Percentiles rank a stretch among this genome's conserved stretches.
These are phyloP conservation scores for Suhomyces anneliseae DNA, from an alignment of 1,139 yeast genomes.

Conservation along the genomic window DNA sequence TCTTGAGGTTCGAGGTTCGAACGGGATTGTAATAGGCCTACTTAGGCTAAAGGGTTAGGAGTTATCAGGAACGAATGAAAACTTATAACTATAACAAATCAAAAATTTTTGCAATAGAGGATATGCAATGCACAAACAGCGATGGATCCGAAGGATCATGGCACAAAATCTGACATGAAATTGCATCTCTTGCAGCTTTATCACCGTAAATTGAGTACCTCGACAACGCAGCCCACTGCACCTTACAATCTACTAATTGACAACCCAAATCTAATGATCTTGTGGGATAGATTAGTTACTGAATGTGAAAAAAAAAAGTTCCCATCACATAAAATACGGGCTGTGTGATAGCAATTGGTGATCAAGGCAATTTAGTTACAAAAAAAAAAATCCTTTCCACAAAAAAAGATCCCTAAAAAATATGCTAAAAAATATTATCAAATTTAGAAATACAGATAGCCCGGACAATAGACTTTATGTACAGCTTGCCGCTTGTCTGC, in stretches of 20 bases:
- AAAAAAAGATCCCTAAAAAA: neutral
- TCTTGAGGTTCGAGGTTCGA: neutral
- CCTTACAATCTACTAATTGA: neutral
- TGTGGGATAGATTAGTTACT: neutral
- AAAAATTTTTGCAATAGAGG: too few species aligned
- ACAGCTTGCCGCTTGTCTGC: neutral
- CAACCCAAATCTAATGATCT: neutral
- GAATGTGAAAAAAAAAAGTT: neutral
- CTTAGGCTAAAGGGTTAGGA: too few species aligned
- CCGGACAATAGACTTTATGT: neutral
- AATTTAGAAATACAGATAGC: neutral
- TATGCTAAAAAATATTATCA: too few species aligned
- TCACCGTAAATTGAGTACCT: neutral
- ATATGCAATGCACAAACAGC: neutral
- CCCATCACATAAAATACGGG: neutral
- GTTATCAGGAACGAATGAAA: too few species aligned
- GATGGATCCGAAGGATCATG: neutral
- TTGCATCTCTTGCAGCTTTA: neutral
- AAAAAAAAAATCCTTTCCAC: neutral
- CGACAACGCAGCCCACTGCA: neutral
- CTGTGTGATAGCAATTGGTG: neutral
- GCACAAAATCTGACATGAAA: slow-evolving; percentile 1
- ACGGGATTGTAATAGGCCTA: too few species aligned
- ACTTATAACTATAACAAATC: too few species aligned
- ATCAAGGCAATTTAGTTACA: neutral